Percentiles rank a stretch among this genome's conserved stretches.
Conservation (phyloP, 345 rosid species). For the Pugionium cornutum region DNA sequence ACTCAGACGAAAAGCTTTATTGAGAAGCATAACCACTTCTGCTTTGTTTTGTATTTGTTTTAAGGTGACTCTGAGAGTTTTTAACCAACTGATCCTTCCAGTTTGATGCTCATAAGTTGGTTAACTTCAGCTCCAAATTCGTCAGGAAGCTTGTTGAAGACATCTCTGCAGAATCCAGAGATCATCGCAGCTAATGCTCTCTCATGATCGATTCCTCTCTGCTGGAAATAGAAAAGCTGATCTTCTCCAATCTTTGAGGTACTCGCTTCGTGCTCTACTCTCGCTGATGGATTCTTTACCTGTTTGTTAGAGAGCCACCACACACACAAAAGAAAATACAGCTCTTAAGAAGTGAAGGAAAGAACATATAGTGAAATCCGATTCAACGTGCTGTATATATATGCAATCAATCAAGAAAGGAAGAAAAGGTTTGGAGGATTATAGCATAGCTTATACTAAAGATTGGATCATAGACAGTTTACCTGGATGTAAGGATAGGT, state of each 20-base stretch:
- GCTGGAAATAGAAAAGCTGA: conserved; percentile 96
- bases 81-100: conserved; percentile 95
- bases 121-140: conserved; percentile 92
- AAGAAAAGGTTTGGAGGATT: not conserved
- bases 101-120: conserved; percentile 91
- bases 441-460: not conserved
- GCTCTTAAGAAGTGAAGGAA: not conserved
- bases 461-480: not conserved
- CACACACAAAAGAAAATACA: not conserved
- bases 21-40: not conserved
- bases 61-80: not conserved
- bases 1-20: conserved; percentile 13
- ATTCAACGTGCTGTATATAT: not conserved
- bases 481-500: conserved; percentile 99
- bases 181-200: conserved; percentile 97
- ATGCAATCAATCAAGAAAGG: not conserved
- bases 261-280: conserved; percentile 96
- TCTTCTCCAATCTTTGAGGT: conserved; percentile 93
- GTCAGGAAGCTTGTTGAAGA: conserved; percentile 89
- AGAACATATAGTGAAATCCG: not conserved
- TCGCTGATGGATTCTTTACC: conserved; percentile 88
- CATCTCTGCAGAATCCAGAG: conserved; percentile 86
- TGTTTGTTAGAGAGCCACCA: conserved; percentile 34
- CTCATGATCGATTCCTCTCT: conserved; percentile 91
- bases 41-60: not conserved